Evolutionary conservation across 1,284 basidiomycete species (phyloP).

Genomic region (Porogramme epimiltina): DNA sequence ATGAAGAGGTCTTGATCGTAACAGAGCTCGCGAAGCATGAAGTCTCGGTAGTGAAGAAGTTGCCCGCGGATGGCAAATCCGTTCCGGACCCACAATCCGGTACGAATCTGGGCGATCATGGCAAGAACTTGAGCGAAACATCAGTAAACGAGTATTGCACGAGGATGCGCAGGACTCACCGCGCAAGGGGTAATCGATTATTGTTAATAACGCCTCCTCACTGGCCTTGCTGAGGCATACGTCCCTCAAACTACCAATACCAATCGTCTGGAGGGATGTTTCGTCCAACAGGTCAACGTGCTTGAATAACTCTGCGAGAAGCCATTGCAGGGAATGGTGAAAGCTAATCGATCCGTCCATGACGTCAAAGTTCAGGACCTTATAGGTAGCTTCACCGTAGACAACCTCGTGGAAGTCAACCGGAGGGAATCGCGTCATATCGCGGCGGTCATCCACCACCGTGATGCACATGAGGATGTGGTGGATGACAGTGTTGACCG

Average conservation of each 20-base stretch:
- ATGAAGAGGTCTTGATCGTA: conserved; percentile 97
- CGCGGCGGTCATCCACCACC: conserved; percentile 62
- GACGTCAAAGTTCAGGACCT: conserved; percentile 77
- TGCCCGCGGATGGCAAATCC: conserved; percentile 96
- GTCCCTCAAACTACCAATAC: conserved; percentile 57
- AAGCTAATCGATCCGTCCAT: conserved; percentile 87
- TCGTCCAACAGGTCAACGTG: conserved; percentile 69
- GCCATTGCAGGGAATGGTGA: conserved; percentile 93
- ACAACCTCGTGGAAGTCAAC: conserved; percentile 64
- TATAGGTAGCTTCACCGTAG: conserved; percentile 64
- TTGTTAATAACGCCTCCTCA: conserved; percentile 63
- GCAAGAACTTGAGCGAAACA: conserved; percentile 65
- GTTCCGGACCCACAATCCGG: conserved; percentile 97
- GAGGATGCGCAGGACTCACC: conserved; percentile 56
- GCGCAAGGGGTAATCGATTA: conserved; percentile 86
- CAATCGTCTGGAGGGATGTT: conserved; percentile 51
- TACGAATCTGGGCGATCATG: conserved; percentile 93
- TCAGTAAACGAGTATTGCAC: background rate
- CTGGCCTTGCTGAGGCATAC: conserved; percentile 61
- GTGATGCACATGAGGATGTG: conserved; percentile 78
- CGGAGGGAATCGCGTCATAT: conserved; percentile 62
- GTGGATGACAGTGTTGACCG: conserved; percentile 71
- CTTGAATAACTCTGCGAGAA: conserved; percentile 90
- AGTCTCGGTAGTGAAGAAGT: conserved; percentile 96
- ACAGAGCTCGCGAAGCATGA: conserved; percentile 92